Base-by-base conservation (phyloP, 2,329 filamentous ascomycete species). In the Aspergillus ochraceus region DNA sequence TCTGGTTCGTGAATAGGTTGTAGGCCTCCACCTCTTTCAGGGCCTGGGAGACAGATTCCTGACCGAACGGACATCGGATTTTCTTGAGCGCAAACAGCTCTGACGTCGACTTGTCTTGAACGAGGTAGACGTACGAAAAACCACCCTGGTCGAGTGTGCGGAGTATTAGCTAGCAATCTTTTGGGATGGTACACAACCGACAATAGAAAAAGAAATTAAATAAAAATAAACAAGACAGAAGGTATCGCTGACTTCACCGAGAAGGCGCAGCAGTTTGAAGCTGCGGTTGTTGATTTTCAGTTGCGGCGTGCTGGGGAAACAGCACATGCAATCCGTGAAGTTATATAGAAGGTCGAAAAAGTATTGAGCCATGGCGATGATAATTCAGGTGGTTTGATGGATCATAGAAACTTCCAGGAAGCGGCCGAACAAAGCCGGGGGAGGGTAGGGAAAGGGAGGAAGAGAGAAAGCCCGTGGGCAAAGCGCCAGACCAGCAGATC, bases 1-100 rank as follows among this genome's bases (percentile, higher is more conserved):
- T 86, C 64, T 91, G 86, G 66, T 89, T 88, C 57, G 87, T 82
- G 80, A 99, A 99, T 60, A 97, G 86, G 66, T 89, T 89, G 81
- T 99, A 99, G 53, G 95, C 94, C 76, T 98, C 94, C 63, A 98
- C 95, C 81, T 99, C 95, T 76, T 94, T 94, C 84, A 98, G 89
- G 54, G 95, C 95, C 75, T 91, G 92, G 66, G 92, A 88, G 60
- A 99, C 94, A 26, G 92, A 97, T 82, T 99, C 95, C 77, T 95
- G 90, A 66, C 95, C 95, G 72, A 99, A 98, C 4, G 95, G 94
- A 82, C 95, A 99, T 74, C 94, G 89, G 77, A 99, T 99, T 84
- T 99, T 99, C 79, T 99, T 99, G 63, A 98, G 88, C 19, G 95
- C 95, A 76, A 96, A 94, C 51, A 97, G 86, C 70, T 94, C 88